Conservation (phyloP, 2,329 filamentous ascomycete genomes). For the Calcarisporium arbuscula region DNA sequence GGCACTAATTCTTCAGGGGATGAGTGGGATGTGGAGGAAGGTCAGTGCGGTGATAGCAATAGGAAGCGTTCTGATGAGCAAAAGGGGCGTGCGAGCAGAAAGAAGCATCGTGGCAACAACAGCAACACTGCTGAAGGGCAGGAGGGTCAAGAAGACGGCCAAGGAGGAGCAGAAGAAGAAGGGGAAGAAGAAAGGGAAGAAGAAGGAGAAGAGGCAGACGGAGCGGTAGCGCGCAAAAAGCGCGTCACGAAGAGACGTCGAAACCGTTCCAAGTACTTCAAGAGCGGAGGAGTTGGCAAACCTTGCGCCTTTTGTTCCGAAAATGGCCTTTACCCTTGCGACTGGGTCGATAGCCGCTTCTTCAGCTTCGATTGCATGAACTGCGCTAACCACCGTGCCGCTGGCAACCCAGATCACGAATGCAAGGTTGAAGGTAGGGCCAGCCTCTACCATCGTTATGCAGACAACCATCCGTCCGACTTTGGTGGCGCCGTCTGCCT, state of each 20-base stretch:
- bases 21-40: too few relatives aligned
- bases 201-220: neutral
- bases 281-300: too few relatives aligned
- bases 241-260: neutral
- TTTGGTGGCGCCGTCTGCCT: conserved; percentile 11
- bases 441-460: conserved; percentile 11
- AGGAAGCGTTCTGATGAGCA: too few relatives aligned
- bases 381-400: conserved; percentile 17
- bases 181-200: neutral
- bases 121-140: too few relatives aligned
- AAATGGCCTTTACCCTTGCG: conserved; percentile 8
- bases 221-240: too few relatives aligned
- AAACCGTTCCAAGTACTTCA: neutral
- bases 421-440: conserved; percentile 9
- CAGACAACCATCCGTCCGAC: conserved; percentile 6
- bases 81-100: too few relatives aligned
- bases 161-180: neutral
- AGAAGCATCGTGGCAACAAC: neutral
- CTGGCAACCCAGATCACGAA: conserved; percentile 1
- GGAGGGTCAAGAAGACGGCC: too few relatives aligned
- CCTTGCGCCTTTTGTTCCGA: conserved; percentile 12
- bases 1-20: too few relatives aligned
- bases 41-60: too few relatives aligned
- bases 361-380: conserved; percentile 17
- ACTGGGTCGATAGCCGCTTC: conserved; percentile 7